Percentiles rank a stretch among this genome's conserved stretches.
phyloP scores from a whole-genome alignment of 768 basidiomycete species.

The Podaxis sp. region DNA sequence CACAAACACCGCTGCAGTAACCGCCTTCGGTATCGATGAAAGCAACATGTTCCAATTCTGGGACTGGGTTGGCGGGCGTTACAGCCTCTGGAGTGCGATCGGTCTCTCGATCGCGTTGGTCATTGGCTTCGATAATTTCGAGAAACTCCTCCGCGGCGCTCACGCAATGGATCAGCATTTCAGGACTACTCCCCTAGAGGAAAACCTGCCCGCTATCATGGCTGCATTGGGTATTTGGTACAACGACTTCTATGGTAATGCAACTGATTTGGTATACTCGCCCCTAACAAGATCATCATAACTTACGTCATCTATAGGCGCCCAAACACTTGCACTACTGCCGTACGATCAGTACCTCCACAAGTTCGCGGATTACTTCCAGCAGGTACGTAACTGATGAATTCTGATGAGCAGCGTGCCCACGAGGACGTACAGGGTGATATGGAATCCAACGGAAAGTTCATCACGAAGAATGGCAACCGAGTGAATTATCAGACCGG shows the following conservation, averaged over 20 bases:
- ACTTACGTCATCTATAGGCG: slow-evolving; percentile 41
- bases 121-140: slow-evolving; percentile 94
- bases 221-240: slow-evolving; percentile 96
- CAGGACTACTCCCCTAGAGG: slow-evolving; percentile 80
- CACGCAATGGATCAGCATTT: slow-evolving; percentile 99
- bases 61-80: slow-evolving; percentile 99
- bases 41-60: slow-evolving; percentile 99
- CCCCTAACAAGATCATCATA: background rate
- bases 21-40: slow-evolving; percentile 86
- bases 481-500: slow-evolving; percentile 97
- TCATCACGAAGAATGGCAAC: slow-evolving; percentile 89
- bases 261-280: background rate
- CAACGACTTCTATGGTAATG: slow-evolving; percentile 90
- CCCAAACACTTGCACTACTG: slow-evolving; percentile 93
- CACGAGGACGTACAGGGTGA: slow-evolving; percentile 60
- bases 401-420: background rate
- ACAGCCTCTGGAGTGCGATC: slow-evolving; percentile 98
- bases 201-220: slow-evolving; percentile 89
- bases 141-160: slow-evolving; percentile 84
- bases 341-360: slow-evolving; percentile 99
- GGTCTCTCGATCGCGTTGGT: slow-evolving; percentile 92
- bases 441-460: slow-evolving; percentile 99
- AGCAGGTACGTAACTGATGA: slow-evolving; percentile 55
- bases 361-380: slow-evolving; percentile 99
- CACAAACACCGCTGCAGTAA: slow-evolving; percentile 93